Evolutionary conservation across 1,139 yeast species (phyloP), one percentile per base, ranked within the genome.

Genomic region (Scheffersomyces lignicola): DNA sequence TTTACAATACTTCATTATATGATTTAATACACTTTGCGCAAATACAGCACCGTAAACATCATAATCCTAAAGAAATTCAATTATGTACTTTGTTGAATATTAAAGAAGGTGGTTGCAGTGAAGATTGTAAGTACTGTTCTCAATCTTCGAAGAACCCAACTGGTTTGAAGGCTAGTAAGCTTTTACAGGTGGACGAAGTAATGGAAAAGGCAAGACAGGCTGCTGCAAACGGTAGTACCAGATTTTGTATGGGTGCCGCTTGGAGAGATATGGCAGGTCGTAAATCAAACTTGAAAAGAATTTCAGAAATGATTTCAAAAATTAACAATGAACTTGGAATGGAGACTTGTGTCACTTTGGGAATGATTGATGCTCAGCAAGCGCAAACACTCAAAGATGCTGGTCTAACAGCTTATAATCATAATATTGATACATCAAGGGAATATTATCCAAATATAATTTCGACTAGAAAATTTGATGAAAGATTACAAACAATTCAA

Each of bases 231-330:
- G 92, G 92, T 0, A 76, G 84, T 0, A 84, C 94, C 0, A 66
- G 95, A 41, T 84, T 84, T 51, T 84, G 95, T 53, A 78, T 84
- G 82, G 95, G 94, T 29, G 88, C 92, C 9, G 95, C 94, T 1
- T 85, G 92, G 92, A 71, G 95, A 53, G 92, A 83, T 43, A 84
- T 85, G 94, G 65, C 69, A 31, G 94, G 94, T 7, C 66, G 94
- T 33, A 84, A 83, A 53, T 73, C 80, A 16, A 88, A 84, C 0
- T 55, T 84, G 43, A 76, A 71, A 42, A 75, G 68, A 45, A 81
- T 84, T 38, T 65, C 78, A 13, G 74, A 77, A 36, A 83, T 84
- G 92, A 82, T 84, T 16, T 56, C 65, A 17, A 74, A 65, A 39
- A 82, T 84, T 36, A 80, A 82, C 48, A 50, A 57, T 31, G 83